Evolutionary conservation across 148 eudicot genomes (phyloP).

Genomic region (Cornus controversa): DNA sequence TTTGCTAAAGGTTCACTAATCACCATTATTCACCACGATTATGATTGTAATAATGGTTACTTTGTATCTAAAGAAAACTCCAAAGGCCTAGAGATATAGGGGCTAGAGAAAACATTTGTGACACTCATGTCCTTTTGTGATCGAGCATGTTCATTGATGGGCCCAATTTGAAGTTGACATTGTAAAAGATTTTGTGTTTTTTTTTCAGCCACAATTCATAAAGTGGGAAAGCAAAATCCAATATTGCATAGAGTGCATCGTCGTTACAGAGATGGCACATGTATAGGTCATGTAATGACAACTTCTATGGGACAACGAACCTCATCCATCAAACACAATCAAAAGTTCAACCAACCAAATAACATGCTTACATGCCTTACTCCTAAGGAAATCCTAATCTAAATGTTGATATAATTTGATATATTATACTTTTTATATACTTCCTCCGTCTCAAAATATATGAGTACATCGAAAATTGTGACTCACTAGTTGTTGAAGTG

Average conservation of each 20-base stretch:
- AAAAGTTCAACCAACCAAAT: no score
- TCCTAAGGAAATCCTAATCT: not conserved
- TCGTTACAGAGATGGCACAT: not conserved
- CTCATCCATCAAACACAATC: not conserved
- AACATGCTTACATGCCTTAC: no score
- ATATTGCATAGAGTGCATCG: not conserved
- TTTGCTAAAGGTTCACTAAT: not conserved
- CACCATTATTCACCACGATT: not conserved
- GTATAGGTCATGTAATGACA: no score
- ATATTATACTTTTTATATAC: no score
- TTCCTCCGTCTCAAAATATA: no score
- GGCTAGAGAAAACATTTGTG: not conserved
- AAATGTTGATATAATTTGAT: no score
- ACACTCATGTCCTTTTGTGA: not conserved
- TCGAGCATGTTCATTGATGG: not conserved
- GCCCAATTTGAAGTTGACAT: conserved; percentile 4
- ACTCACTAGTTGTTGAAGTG: no score
- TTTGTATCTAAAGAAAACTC: not conserved
- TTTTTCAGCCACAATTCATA: not conserved
- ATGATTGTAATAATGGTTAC: not conserved
- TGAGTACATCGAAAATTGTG: no score
- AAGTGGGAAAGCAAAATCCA: not conserved
- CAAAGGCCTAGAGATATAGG: not conserved
- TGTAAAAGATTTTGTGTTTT: not conserved
- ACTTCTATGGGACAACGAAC: not conserved